Evolutionary conservation across 2,329 filamentous ascomycete species (phyloP).

Genomic region (Botrytis hyacinthi): DNA sequence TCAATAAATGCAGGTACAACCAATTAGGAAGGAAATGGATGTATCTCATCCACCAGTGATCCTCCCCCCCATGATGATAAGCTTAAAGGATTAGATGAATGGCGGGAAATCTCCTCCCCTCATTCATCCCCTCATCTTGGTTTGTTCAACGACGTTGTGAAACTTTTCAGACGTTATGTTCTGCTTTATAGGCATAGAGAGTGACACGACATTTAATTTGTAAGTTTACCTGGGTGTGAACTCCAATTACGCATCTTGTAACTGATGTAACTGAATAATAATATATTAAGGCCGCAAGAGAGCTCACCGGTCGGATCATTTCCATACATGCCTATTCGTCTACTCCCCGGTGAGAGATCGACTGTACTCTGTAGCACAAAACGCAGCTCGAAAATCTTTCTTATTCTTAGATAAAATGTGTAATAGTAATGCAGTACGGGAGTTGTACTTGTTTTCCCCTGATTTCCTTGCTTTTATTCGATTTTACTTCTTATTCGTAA

Average conservation of each 20-base stretch:
- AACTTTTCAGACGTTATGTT: conserved; percentile 1
- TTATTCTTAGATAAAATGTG: not conserved
- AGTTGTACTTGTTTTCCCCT: not conserved
- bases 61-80: not conserved
- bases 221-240: not conserved
- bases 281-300: not conserved
- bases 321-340: not conserved
- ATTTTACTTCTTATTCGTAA: not conserved
- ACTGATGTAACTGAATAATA: not conserved
- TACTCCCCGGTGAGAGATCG: not conserved
- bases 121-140: conserved; percentile 5
- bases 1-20: conserved; percentile 21
- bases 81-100: not conserved
- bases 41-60: not conserved
- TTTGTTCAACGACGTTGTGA: not conserved
- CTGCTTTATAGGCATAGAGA: not conserved
- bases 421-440: not conserved
- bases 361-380: not conserved
- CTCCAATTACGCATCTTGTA: not conserved
- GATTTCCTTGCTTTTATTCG: not conserved
- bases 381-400: not conserved
- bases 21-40: not conserved
- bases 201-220: not conserved
- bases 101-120: not conserved
- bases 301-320: conserved; percentile 5